phyloP scores from a whole-genome alignment of 2,329 filamentous ascomycete genomes.

The Fonsecaea nubica region DNA sequence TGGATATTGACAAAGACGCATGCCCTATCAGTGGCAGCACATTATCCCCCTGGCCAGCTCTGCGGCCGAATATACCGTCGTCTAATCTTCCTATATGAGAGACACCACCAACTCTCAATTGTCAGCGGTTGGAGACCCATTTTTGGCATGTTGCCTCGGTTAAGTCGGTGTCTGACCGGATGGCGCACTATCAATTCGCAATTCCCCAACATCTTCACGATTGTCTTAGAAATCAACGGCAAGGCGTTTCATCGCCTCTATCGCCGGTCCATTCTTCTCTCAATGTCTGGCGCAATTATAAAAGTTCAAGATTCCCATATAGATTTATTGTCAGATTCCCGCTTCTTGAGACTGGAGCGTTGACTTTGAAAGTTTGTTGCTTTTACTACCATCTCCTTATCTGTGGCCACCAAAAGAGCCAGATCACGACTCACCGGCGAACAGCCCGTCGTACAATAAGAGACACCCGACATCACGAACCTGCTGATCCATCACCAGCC shows the following conservation, averaged over 20 bases:
- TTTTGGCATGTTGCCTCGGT: constrained; percentile 10
- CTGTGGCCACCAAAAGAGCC: neutral
- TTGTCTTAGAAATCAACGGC: constrained; percentile 27
- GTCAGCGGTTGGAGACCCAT: neutral
- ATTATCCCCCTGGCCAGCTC: neutral
- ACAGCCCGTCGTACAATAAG: neutral
- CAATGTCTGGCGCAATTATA: neutral
- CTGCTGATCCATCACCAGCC: neutral
- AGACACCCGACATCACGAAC: neutral
- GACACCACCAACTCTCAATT: neutral
- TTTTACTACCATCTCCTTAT: neutral
- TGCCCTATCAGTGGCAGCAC: neutral
- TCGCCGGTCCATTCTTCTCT: neutral
- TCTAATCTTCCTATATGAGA: neutral
- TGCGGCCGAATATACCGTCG: neutral
- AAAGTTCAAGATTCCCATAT: neutral
- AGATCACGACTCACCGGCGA: too few relatives aligned
- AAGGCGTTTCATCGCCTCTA: neutral
- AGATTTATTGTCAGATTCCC: neutral
- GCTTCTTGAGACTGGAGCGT: neutral
- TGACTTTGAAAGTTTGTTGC: neutral
- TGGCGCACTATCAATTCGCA: constrained; percentile 6
- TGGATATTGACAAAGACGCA: neutral
- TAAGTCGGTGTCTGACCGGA: constrained; percentile 1
- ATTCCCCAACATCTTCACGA: constrained; percentile 17